Evolutionary conservation across 177 flowering plant genomes (phyloP), one percentile per base, ranked within the genome.

Genomic region (Tripterygium wilfordii): DNA sequence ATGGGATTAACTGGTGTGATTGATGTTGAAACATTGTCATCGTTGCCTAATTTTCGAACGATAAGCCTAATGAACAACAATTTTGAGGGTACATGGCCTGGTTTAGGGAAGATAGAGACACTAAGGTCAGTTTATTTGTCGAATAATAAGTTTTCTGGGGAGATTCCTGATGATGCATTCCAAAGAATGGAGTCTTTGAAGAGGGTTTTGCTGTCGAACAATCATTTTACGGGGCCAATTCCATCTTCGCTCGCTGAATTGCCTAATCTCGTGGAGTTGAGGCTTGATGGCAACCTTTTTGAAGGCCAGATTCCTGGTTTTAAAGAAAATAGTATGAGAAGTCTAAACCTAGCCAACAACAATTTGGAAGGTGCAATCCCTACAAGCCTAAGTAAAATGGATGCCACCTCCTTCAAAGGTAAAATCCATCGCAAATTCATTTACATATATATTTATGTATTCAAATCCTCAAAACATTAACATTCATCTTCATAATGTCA

Each of bases 321-420:
- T 42, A 25, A 25, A 6, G 51, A 26, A 14, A 22, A 12, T 0
- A 10, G 18, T 18, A 24, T 77, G 44, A 53, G 39, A 42, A 10
- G n/a, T 2, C 29, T 65, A 0, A 71, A 69, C 53, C 29, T 77
- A 0, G 56, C 82, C 12, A 58, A 68, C 55, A 81, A 81, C 38
- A 31, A 61, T 4, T 56, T 81, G 57, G 58, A 29, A 3, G 88
- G 88, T 9, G 60, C 38, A 6, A 72, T 81, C 17, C 88, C 88
- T 1, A 10, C 21, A 4, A 47, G 59, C 60, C 64, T 78, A 10
- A 39, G 55, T 27, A 50, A 60, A 15, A 16, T 74, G 64, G 48
- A 51, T 21, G 23, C 51, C 0, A 27, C 41, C 42, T 47, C 60
- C 0, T 79, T 79, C 49, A 10, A 55, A 38, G 85, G 82, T 71